A percentile compares a stretch with the other conserved stretches of the same genome.
Evolutionary conservation across 306 rosid genomes (phyloP).

Genomic region (Acacia acuminata): DNA sequence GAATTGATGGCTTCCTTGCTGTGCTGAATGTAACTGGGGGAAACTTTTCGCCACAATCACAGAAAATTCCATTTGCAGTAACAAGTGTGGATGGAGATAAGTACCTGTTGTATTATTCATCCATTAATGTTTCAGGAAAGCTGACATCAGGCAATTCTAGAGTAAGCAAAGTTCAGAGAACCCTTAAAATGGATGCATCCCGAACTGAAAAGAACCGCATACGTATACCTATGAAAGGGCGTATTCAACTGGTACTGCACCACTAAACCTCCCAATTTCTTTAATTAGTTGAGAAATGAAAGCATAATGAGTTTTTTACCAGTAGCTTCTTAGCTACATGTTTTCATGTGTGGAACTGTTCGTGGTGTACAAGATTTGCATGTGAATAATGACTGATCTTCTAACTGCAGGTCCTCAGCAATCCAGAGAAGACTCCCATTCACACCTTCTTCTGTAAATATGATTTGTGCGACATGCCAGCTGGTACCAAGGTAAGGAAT

Average conservation of each 20-base stretch:
- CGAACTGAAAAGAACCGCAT: conserved; percentile 53
- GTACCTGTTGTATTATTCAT: conserved; percentile 67
- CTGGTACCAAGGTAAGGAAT: conserved; percentile 76
- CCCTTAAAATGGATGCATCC: conserved; percentile 59
- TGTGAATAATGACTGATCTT: conserved; percentile 20
- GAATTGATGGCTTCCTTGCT: conserved; percentile 86
- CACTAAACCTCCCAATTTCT: conserved; percentile 16
- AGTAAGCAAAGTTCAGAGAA: conserved; percentile 62
- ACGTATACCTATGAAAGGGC: conserved; percentile 77
- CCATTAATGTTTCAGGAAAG: conserved; percentile 56
- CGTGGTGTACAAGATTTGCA: conserved; percentile 22
- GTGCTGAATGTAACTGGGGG: conserved; percentile 76
- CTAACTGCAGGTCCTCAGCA: conserved; percentile 80
- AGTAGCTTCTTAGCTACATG: conserved; percentile 19
- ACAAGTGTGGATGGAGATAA: conserved; percentile 82
- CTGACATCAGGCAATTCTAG: conserved; percentile 49
- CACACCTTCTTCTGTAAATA: conserved; percentile 86
- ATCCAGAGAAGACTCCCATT: conserved; percentile 89
- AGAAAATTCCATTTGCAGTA: conserved; percentile 79
- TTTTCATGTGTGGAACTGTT: neutral
- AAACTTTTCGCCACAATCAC: conserved; percentile 67
- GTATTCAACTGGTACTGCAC: conserved; percentile 69
- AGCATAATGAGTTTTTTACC: neutral
- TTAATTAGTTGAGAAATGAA: neutral
- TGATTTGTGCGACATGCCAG: conserved; percentile 90